Conservation (phyloP, 2,329 filamentous ascomycete species). For the Colletotrichum graminicola region DNA sequence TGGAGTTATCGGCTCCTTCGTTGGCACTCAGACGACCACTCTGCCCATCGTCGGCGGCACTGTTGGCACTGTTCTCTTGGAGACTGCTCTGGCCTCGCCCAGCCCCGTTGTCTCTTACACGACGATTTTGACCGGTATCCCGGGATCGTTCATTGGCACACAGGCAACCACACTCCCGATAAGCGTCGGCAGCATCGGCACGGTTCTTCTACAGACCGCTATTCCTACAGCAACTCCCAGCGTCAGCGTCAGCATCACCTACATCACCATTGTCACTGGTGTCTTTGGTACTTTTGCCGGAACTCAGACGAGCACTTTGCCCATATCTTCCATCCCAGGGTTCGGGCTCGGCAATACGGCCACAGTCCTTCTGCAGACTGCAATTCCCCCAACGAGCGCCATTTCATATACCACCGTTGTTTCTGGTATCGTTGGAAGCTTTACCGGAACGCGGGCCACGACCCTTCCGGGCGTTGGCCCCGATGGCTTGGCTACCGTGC, state of each 20-base stretch:
- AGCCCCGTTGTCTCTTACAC: background rate
- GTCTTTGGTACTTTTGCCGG: slow-evolving; percentile 16
- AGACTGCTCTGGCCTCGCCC: slow-evolving; percentile 20
- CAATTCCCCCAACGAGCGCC: background rate
- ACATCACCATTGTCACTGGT: slow-evolving; percentile 18
- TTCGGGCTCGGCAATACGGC: background rate
- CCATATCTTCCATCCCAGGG: background rate
- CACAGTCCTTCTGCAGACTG: slow-evolving; percentile 15
- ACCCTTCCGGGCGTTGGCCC: slow-evolving; percentile 2
- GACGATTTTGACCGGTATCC: slow-evolving; percentile 11
- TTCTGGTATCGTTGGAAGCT: slow-evolving; percentile 11
- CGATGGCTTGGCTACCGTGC: slow-evolving; percentile 1
- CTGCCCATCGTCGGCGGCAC: slow-evolving; percentile 7
- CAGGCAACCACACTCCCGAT: slow-evolving; percentile 8
- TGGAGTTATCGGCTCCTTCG: slow-evolving; percentile 12
- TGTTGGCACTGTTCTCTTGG: slow-evolving; percentile 19
- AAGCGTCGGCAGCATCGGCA: background rate
- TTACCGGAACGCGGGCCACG: slow-evolving; percentile 3
- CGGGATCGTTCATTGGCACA: slow-evolving; percentile 12
- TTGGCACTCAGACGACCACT: slow-evolving; percentile 20
- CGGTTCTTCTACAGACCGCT: slow-evolving; percentile 22
- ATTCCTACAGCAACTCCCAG: slow-evolving; percentile 3
- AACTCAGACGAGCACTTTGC: slow-evolving; percentile 10
- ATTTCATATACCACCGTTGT: slow-evolving; percentile 9
- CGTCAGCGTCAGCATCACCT: slow-evolving; percentile 3